Evolutionary conservation across 148 eudicot genomes (phyloP).

Genomic region (Cornus suecica): DNA sequence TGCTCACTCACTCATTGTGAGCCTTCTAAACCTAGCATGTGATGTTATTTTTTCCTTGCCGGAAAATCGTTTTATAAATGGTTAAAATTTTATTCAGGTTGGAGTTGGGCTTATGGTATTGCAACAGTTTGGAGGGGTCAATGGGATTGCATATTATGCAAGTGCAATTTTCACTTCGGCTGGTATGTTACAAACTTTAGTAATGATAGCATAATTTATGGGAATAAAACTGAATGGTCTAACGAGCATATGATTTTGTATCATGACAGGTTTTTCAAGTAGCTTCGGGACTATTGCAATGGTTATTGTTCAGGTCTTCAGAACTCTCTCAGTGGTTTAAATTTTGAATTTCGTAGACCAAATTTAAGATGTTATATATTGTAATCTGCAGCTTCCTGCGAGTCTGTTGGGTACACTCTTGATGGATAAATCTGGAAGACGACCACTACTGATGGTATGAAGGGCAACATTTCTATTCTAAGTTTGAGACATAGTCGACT

Average conservation of each 20-base stretch:
- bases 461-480: background rate
- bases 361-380: background rate
- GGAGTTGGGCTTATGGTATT: slow-evolving; percentile 76
- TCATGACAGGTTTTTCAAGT: slow-evolving; percentile 53
- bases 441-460: slow-evolving; percentile 59
- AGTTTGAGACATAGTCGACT: background rate
- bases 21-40: slow-evolving; percentile 10
- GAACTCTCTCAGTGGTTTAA: background rate
- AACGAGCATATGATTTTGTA: background rate
- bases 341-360: background rate
- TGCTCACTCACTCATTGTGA: slow-evolving; percentile 58
- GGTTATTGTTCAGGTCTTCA: slow-evolving; percentile 55
- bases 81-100: slow-evolving; percentile 30
- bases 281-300: slow-evolving; percentile 50
- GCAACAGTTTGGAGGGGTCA: slow-evolving; percentile 74
- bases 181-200: slow-evolving; percentile 30
- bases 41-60: slow-evolving; percentile 3
- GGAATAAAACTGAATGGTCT: too few species aligned
- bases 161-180: slow-evolving; percentile 66
- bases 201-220: background rate
- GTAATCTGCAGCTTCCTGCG: slow-evolving; percentile 49
- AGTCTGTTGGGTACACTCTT: slow-evolving; percentile 46
- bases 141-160: slow-evolving; percentile 56
- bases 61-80: background rate
- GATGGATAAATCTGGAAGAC: slow-evolving; percentile 60